Conservation (phyloP, 345 rosid species). For the Aquilaria sinensis region DNA sequence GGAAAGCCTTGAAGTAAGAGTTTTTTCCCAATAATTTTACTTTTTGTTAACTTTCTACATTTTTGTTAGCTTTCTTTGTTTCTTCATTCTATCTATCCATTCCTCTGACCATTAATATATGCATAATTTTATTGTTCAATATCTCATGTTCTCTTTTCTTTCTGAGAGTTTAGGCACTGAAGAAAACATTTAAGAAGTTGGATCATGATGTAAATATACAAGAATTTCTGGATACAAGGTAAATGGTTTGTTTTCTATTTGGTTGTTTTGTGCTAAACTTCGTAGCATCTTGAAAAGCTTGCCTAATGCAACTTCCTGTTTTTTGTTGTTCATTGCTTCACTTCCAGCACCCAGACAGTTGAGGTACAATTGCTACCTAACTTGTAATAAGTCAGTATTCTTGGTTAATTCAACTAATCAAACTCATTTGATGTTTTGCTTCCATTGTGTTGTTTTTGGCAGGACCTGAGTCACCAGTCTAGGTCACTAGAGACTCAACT, state of each 20-base stretch:
- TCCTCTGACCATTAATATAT: neutral
- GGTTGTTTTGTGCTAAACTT: neutral
- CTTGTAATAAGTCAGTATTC: constrained; percentile 1
- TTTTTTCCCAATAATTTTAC: constrained; percentile 7
- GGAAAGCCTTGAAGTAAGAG: constrained; percentile 88
- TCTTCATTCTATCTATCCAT: neutral
- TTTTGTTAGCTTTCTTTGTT: neutral
- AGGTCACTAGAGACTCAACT: constrained; percentile 40
- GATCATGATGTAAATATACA: constrained; percentile 78
- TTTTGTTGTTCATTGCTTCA: constrained; percentile 13
- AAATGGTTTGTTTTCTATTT: constrained; percentile 3
- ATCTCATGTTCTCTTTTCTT: constrained; percentile 13
- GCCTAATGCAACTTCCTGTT: constrained; percentile 16
- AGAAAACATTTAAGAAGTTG: constrained; percentile 77
- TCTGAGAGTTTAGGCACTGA: constrained; percentile 58
- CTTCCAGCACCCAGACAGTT: constrained; percentile 51
- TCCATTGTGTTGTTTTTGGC: constrained; percentile 14
- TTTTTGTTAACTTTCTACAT: neutral
- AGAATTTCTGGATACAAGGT: constrained; percentile 74
- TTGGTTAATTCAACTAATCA: constrained; percentile 1
- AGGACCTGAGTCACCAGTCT: constrained; percentile 43
- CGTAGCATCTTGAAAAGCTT: constrained; percentile 5
- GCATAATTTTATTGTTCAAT: too few relatives aligned
- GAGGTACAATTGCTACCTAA: constrained; percentile 45
- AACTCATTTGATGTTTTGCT: constrained; percentile 3